Evolutionary conservation across 2,329 filamentous ascomycete genomes (phyloP), one percentile per base, ranked within the genome.

Genomic region (Furcasterigmium furcatum): DNA sequence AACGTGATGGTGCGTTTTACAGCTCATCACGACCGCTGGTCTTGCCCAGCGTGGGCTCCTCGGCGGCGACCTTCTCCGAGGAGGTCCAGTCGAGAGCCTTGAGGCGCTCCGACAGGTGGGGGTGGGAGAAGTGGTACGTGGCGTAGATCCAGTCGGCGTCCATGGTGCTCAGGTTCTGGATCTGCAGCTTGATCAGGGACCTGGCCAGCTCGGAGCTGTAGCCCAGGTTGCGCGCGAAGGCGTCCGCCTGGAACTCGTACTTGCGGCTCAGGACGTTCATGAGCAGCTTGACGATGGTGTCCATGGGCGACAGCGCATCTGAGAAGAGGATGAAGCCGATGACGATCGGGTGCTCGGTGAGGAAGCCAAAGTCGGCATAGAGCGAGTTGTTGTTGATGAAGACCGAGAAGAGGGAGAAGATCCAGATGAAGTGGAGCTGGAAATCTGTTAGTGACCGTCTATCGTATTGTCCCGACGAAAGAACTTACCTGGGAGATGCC

Each of bases 61-160:
- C 58, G 3, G 54, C 55, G 9, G 63, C 64, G 18, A 77, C 66
- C 52, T 71, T 75, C 48, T 71, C 65, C 14, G 66, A 71, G 42
- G 88, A 83, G 61, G 85, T 84, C 91, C 92, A 99, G 53, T 88
- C 85, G 49, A 99, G 79, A 2, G 92, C 94, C 67, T 88, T 89
- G 58, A 99, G 77, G 59, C 94, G 84, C 78, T 99, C 95, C 2
- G 91, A 88, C 55, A 99, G 75, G 55, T 97, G 96, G 1, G 94
- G 94, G 70, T 99, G 94, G 20, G 92, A 96, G 77, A 95, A 96
- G 73, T 99, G 91, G 76, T 97, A 99, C 70, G 87, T 95, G 44
- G 94, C 94, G 68, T 95, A 99, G 80, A 96, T 84, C 87, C 88
- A 95, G 70, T 99, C 95, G 22, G 94, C 94, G 59, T 99, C 94